These are phyloP conservation scores for Nowakowskiella sp. DNA, from an alignment of 192 early-diverging fungal genomes.

Conservation along the genomic window DNA sequence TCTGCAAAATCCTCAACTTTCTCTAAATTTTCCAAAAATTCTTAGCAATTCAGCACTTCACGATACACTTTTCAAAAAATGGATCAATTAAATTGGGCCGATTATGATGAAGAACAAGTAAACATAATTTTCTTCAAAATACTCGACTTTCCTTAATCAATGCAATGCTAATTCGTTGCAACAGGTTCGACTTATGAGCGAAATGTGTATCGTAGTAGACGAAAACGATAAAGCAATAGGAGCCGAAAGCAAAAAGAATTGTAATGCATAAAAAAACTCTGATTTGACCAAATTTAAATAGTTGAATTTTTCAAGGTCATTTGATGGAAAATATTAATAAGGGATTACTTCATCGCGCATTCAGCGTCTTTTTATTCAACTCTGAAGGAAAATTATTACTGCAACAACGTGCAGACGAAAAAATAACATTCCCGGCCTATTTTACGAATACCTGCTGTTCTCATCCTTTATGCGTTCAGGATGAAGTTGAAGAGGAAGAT, in stretches of 20 bases:
- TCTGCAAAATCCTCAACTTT: no score
- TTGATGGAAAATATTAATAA: constrained; percentile 88
- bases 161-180: no score
- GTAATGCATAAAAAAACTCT: constrained; percentile 35
- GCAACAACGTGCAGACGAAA: constrained; percentile 91
- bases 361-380: constrained; percentile 94
- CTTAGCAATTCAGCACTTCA: no score
- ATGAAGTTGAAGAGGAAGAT: constrained; percentile 70
- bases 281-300: constrained; percentile 3
- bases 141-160: no score
- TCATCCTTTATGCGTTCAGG: constrained; percentile 75
- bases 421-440: constrained; percentile 96
- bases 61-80: no score
- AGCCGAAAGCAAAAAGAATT: constrained; percentile 84
- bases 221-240: constrained; percentile 76
- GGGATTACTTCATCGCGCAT: constrained; percentile 90
- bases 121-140: no score
- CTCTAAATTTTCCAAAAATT: no score
- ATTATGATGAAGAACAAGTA: constrained; percentile 34
- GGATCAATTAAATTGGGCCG: no score
- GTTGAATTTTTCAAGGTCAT: constrained; percentile 56
- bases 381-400: constrained; percentile 74
- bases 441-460: constrained; percentile 99
- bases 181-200: constrained; percentile 91
- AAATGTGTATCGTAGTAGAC: constrained; percentile 95